Base-by-base conservation (phyloP, 2,329 filamentous ascomycete genomes). In the Dothistroma pini region DNA sequence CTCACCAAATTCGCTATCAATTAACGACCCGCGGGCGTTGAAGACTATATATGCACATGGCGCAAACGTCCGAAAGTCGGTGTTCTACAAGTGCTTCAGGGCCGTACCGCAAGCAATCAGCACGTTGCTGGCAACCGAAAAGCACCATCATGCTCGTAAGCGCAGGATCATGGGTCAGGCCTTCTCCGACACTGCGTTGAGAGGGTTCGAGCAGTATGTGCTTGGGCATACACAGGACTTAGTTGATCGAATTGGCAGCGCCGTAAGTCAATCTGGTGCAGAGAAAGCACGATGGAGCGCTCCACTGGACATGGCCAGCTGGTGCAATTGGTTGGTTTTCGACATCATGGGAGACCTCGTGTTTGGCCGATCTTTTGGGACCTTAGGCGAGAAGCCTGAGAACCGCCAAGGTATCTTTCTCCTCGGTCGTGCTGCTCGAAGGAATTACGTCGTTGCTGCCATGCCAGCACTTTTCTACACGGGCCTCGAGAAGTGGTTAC, bases 271-370 rank as follows among this genome's bases (percentile, higher is more conserved):
- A 10, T 41, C 60, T 55, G 60, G 52, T 9, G 58, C 49, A 10
- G 60, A 62, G 48, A 62, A 64, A 38, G 56, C 52, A 35, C 34
- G 31, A 53, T 70, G 69, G 69, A 68, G 66, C 47, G 61, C 50
- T 4, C 63, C 64, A 21, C 53, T 66, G 48, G 66, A 70, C 22
- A 64, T 70, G 61, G 64, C 66, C 12, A 50, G 57, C 16, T 68
- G 66, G 66, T 66, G 60, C 58, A 69, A 78, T 60, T 81, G 75
- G 71, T 68, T 82, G 41, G 75, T 78, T 11, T 79, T 83, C 62
- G 81, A 83, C 60, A 77, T 83, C 59, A 82, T 84, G 77, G 79
- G 79, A 12, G 79, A 81, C 61, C 66, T 81, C 21, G 75, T 75
- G 29, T 78, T 80, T 65, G 77, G 77, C 2, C 60, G 63, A n/a